Evolutionary conservation across 306 rosid species (phyloP).

Genomic region (Ormosia semicastrata): DNA sequence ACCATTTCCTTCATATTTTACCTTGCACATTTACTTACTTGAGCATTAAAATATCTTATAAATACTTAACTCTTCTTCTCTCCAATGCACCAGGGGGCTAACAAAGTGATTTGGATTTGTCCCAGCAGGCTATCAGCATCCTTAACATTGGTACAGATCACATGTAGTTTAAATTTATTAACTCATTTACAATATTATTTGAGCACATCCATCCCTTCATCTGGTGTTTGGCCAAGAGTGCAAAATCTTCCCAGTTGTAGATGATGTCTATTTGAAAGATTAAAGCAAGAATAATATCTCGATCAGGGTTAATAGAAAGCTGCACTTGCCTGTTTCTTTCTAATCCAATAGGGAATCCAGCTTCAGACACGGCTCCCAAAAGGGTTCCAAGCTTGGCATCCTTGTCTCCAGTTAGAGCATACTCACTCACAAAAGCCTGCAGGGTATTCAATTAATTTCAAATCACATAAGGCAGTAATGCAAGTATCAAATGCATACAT

Average conservation of each 20-base stretch:
- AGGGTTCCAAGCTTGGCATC: slow-evolving; percentile 62
- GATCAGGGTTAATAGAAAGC: neutral
- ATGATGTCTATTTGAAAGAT: too few relatives aligned
- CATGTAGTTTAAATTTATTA: neutral
- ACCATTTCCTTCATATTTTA: too few relatives aligned
- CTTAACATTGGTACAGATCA: neutral
- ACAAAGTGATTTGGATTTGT: too few relatives aligned
- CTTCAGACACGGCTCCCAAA: slow-evolving; percentile 75
- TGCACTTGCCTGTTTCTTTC: slow-evolving; percentile 71
- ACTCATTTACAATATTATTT: neutral
- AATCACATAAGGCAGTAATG: slow-evolving; percentile 3
- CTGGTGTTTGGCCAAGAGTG: neutral
- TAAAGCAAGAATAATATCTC: neutral
- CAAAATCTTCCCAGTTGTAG: too few relatives aligned
- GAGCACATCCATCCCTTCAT: neutral
- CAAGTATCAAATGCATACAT: neutral
- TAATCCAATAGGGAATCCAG: slow-evolving; percentile 81
- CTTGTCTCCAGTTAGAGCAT: slow-evolving; percentile 61
- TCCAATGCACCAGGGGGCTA: too few relatives aligned
- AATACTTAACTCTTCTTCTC: too few relatives aligned
- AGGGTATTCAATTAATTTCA: neutral
- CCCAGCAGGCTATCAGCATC: too few relatives aligned
- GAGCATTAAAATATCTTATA: too few relatives aligned
- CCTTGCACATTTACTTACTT: too few relatives aligned
- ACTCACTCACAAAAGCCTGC: slow-evolving; percentile 94